Percentiles rank a stretch among this genome's conserved stretches.
Conservation (phyloP, 2,329 filamentous ascomycete genomes). For the Aspergillus transmontanensis region DNA sequence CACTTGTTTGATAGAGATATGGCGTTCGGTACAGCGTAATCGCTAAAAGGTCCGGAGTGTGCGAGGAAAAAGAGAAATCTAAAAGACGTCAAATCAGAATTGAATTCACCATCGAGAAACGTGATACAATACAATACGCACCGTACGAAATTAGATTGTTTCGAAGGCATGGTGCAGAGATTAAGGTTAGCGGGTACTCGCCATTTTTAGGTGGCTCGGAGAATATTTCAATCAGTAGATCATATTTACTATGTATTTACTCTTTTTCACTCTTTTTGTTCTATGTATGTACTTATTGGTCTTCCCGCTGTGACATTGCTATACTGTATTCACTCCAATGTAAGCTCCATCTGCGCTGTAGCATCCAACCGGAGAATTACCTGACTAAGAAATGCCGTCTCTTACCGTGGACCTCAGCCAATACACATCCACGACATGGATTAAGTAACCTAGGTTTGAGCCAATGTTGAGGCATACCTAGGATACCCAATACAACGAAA, state of each 20-base stretch:
- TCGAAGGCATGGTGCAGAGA: neutral
- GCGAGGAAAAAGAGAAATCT: neutral
- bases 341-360: neutral
- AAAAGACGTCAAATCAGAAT: neutral
- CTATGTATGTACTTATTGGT: neutral
- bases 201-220: constrained; percentile 6
- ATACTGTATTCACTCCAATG: too few relatives aligned
- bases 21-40: neutral
- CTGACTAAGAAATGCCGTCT: neutral
- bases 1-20: neutral
- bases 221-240: constrained; percentile 13
- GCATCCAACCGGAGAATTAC: neutral
- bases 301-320: neutral
- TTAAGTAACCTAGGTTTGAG: neutral
- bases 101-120: neutral
- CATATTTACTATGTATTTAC: neutral
- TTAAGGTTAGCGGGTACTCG: neutral
- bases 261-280: neutral
- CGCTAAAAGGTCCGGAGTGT: neutral
- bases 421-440: neutral
- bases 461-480: neutral
- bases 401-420: neutral
- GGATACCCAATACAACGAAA: neutral
- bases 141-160: neutral
- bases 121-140: neutral